Evolutionary conservation across 371 early-diverging fungal species (phyloP).

Genomic region (Mortierella sp.): DNA sequence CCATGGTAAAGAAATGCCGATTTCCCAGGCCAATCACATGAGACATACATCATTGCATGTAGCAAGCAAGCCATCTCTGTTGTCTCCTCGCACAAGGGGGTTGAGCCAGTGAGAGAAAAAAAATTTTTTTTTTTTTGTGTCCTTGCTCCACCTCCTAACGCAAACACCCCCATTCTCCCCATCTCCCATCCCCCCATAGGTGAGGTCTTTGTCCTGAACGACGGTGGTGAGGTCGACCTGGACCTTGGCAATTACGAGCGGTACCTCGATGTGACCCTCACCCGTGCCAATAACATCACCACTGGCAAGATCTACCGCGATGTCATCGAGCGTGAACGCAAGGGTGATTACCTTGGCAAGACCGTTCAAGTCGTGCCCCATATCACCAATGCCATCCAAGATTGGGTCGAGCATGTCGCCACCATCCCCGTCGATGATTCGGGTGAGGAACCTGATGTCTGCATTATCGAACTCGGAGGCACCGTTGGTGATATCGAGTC

Average conservation of each 20-base stretch:
- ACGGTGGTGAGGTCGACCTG: constrained; percentile 99
- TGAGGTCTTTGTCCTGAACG: constrained; percentile 99
- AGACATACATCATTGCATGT: no score
- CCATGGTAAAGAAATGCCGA: constrained; percentile 82
- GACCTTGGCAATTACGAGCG: constrained; percentile 99
- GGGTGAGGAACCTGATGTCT: constrained; percentile 94
- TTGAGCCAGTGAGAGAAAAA: not conserved
- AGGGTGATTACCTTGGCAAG: constrained; percentile 98
- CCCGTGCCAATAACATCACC: constrained; percentile 98
- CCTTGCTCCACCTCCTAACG: not conserved
- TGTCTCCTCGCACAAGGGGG: no score
- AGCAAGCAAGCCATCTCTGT: no score
- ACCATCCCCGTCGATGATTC: constrained; percentile 85
- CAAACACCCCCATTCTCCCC: not conserved
- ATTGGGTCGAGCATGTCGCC: constrained; percentile 96
- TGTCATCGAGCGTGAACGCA: constrained; percentile 95
- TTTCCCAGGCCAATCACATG: no score
- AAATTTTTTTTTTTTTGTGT: not conserved
- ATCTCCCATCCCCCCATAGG: constrained; percentile 56
- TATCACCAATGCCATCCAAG: constrained; percentile 97
- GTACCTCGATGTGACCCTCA: constrained; percentile 94
- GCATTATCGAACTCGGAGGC: constrained; percentile 99
- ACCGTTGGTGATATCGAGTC: constrained; percentile 99
- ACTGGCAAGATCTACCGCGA: constrained; percentile 98
- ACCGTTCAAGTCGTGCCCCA: constrained; percentile 99